Evolutionary conservation across 352 stramenopile species (phyloP).

Genomic region (Phytophthora pistaciae): DNA sequence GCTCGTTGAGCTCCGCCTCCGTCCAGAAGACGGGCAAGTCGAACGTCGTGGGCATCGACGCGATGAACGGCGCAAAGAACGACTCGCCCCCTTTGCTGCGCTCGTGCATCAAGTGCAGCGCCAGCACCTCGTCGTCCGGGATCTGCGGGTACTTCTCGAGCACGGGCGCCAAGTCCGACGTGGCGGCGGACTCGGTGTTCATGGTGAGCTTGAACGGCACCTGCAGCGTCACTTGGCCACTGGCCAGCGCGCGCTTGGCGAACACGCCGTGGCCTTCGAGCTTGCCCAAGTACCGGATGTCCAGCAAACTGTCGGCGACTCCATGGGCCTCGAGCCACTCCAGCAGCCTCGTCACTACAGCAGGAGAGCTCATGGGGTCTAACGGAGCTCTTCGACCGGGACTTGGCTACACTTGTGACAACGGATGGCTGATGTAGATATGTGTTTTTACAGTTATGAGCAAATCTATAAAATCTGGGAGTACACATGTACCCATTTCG

Average conservation of each 20-base stretch:
- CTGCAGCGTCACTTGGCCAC: slow-evolving; percentile 53
- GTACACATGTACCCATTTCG: slow-evolving; percentile 2
- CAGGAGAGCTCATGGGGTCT: slow-evolving; percentile 33
- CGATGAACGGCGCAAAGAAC: slow-evolving; percentile 69
- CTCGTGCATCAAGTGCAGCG: slow-evolving; percentile 71
- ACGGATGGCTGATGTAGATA: slow-evolving; percentile 22
- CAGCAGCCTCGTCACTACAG: slow-evolving; percentile 41
- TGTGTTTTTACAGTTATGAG: slow-evolving; percentile 14
- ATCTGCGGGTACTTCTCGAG: slow-evolving; percentile 51
- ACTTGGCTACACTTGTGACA: slow-evolving; percentile 16
- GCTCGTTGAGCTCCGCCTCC: slow-evolving; percentile 50
- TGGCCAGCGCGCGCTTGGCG: slow-evolving; percentile 35
- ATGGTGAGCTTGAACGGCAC: slow-evolving; percentile 67
- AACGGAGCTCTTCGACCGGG: not conserved
- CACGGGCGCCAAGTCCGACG: slow-evolving; percentile 51
- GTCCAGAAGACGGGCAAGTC: slow-evolving; percentile 71
- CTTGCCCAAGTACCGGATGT: slow-evolving; percentile 51
- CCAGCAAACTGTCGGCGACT: slow-evolving; percentile 36
- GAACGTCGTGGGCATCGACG: slow-evolving; percentile 57
- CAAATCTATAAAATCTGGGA: slow-evolving; percentile 18
- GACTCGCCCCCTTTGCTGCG: slow-evolving; percentile 49
- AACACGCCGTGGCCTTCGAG: slow-evolving; percentile 63
- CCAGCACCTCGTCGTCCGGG: slow-evolving; percentile 60
- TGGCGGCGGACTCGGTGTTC: slow-evolving; percentile 50
- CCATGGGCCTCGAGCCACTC: slow-evolving; percentile 49